Percentiles rank a stretch among this genome's conserved stretches.
phyloP scores from a whole-genome alignment of 129 eudicot species.

The Flaveria trinervia region DNA sequence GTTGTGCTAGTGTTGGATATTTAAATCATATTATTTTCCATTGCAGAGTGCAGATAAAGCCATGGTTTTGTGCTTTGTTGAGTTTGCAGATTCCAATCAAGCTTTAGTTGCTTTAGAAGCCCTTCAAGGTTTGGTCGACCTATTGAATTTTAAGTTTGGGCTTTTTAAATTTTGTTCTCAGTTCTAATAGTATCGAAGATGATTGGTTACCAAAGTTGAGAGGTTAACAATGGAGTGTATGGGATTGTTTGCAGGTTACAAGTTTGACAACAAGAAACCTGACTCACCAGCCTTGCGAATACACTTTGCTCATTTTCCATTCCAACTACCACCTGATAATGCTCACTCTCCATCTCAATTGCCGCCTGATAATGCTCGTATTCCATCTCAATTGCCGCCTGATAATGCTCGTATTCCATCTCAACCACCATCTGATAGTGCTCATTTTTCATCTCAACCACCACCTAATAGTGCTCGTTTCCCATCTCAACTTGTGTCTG shows the following conservation, averaged over 20 bases:
- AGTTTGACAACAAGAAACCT: constrained; percentile 85
- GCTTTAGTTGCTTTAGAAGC: constrained; percentile 91
- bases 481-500: background rate
- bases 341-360: constrained; percentile 5
- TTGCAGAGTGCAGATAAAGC: constrained; percentile 82
- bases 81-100: constrained; percentile 73
- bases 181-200: background rate
- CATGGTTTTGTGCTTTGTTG: constrained; percentile 88
- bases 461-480: background rate
- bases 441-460: constrained; percentile 10
- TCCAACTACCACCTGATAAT: constrained; percentile 60
- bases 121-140: constrained; percentile 68
- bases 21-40: constrained; percentile 11
- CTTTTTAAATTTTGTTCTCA: constrained; percentile 3
- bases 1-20: constrained; percentile 14
- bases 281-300: constrained; percentile 65
- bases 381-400: background rate
- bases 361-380: background rate
- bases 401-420: background rate
- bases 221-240: constrained; percentile 12
- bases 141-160: background rate
- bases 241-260: constrained; percentile 61
- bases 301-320: constrained; percentile 89
- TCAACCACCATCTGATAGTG: constrained; percentile 7
- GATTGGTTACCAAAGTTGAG: background rate